Base-by-base conservation (phyloP, 805 yeast genomes). In the Lachancea mirantina region DNA sequence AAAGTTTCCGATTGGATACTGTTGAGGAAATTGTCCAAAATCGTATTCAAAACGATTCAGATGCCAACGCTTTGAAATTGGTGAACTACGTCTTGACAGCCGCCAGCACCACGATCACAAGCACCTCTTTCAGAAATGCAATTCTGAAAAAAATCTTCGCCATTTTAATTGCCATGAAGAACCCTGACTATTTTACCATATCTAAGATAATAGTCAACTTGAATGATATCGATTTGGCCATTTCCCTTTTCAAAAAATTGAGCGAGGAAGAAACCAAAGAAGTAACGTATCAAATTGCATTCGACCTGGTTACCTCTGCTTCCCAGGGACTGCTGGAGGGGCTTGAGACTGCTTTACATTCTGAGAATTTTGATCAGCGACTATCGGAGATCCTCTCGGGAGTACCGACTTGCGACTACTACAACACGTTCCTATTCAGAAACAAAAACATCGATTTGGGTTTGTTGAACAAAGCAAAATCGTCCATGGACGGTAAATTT, bases 351-450 rank as follows among this genome's bases (percentile, higher is more conserved):
- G 64, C 67, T 6, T 52, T 67, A 26, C 57, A 50, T 10, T 51
- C 49, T 23, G 46, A 49, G 23, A 28, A 45, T 6, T 56, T 52
- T 19, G 60, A 52, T 34, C 53, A 52, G 25, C 75, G 74, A 45
- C 59, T 87, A 29, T 69, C 78, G 35, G 72, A 72, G 43, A 83
- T 92, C 36, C 70, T 92, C 35, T 73, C 88, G 6, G 98, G 98
- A 36, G 76, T 87, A 25, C 96, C 96, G 44, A 81, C 96, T 11
- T 84, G 95, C 62, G 97, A 92, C 61, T 75, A 77, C 54, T 87
- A 84, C 52, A 78, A 84, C 43, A 87, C 97, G 2, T 92, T 92
- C 56, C 65, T 92, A 46, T 74, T 76, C 60, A 77, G 82, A 52
- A 82, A 89, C 62, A 84, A 84, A 63, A 83, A 84, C 59, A 81